Base-by-base conservation (phyloP, 495 filamentous ascomycete species). In the Astrocystis sublimbata region DNA sequence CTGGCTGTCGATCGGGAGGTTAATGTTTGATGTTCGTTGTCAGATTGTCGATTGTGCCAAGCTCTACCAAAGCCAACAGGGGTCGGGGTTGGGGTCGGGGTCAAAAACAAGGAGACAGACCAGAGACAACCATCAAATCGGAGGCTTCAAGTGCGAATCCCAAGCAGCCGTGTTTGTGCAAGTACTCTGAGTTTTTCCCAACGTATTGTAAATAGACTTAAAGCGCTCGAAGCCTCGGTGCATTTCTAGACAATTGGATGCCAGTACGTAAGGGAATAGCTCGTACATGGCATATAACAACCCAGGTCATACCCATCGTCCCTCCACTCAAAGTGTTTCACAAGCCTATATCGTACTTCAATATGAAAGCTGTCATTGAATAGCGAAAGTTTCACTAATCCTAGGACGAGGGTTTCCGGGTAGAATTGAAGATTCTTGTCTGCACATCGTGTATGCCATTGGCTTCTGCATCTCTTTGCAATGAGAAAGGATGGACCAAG, bases 1-100 rank as follows among this genome's bases (percentile, higher is more conserved):
- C 35, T 45, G 26, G 54, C 17, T 57, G 38, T 12, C 28, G 24
- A 57, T 57, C 40, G 54, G 21, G 40, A 40, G 17, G 40, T 30
- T 31, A n/a, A 30, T 40, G 38, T 57, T 57, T 45, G 23, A 45
- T 57, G 38, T 43, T n/a, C 40, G 15, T 24, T 5, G 26, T 33
- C 38, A 28, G 17, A 26, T 41, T 28, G 15, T 19, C 8, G 17
- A n/a, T 9, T 13, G 12, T 41, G 52, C 52, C 36, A 56, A 56
- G 52, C 12, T 7, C 17, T 3, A 28, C 15, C 19, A 54, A 54
- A 6, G 1, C 13, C 12, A 23, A 21, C 15, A 41, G 21, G 19
- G 23, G 24, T 30, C 36, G 9, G 17, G 9, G 15, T 6, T 21
- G 30, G 17, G 40, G n/a, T n/a, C n/a, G n/a, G n/a, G n/a, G n/a